phyloP scores from a whole-genome alignment of 2,329 filamentous ascomycete genomes.

The Dothiorella sarmentorum region DNA sequence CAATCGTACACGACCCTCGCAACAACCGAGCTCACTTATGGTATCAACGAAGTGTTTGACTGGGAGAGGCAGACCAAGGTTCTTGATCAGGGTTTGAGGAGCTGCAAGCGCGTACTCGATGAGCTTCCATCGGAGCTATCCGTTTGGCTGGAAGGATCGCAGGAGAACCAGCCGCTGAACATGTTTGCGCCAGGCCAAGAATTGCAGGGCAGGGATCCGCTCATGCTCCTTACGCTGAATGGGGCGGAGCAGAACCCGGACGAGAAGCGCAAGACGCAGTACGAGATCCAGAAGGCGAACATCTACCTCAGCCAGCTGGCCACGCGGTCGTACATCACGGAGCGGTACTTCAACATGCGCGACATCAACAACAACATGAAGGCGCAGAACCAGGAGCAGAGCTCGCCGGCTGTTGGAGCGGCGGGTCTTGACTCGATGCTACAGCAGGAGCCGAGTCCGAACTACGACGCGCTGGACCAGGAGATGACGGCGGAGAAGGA shows the following conservation, averaged over 20 bases:
- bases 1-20: constrained; percentile 74
- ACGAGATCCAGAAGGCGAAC: constrained; percentile 89
- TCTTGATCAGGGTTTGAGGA: constrained; percentile 66
- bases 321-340: constrained; percentile 79
- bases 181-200: constrained; percentile 24
- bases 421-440: constrained; percentile 37
- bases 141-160: constrained; percentile 47
- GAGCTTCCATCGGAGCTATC: constrained; percentile 67
- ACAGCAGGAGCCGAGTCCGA: constrained; percentile 24
- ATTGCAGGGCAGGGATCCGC: constrained; percentile 18
- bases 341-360: constrained; percentile 76
- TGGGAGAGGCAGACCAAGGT: constrained; percentile 75
- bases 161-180: constrained; percentile 22
- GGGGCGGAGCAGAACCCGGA: constrained; percentile 26
- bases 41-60: constrained; percentile 69
- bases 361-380: constrained; percentile 56
- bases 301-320: constrained; percentile 79
- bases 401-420: constrained; percentile 32
- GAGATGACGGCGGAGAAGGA: constrained; percentile 74
- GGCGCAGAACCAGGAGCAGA: constrained; percentile 42
- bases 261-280: constrained; percentile 57
- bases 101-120: constrained; percentile 66
- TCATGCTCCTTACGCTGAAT: constrained; percentile 26
- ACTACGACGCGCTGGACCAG: constrained; percentile 52
- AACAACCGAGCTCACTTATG: constrained; percentile 79